A percentile compares a stretch with the other conserved stretches of the same genome.
phyloP scores from a whole-genome alignment of 2,329 filamentous ascomycete species.

The Teratosphaeria epicoccoides region DNA sequence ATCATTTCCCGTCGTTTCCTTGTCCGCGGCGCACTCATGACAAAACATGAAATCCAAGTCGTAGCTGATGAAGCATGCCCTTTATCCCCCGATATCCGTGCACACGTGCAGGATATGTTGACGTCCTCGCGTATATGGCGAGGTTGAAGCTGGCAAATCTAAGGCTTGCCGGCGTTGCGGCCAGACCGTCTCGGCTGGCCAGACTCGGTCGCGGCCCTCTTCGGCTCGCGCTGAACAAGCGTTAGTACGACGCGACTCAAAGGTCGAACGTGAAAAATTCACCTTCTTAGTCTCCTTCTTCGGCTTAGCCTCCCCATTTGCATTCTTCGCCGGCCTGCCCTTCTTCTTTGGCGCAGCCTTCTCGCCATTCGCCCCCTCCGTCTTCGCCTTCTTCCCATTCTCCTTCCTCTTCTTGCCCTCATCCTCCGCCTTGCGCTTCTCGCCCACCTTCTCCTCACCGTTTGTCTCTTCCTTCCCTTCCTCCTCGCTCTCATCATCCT shows the following conservation, averaged over 20 bases:
- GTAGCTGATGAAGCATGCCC: not conserved
- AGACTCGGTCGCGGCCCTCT: conserved; percentile 39
- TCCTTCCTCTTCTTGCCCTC: conserved; percentile 16
- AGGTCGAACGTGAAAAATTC: not conserved
- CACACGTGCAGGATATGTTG: not conserved
- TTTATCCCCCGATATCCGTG: not conserved
- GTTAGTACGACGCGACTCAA: not conserved
- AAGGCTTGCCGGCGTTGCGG: conserved; percentile 26
- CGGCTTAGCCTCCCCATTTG: conserved; percentile 16
- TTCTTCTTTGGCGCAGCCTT: conserved; percentile 30
- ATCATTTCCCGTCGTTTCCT: not conserved
- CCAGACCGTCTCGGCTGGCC: conserved; percentile 39
- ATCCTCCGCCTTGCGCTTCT: conserved; percentile 22
- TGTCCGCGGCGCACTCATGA: not conserved
- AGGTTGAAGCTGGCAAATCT: not conserved
- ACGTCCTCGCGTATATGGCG: not conserved
- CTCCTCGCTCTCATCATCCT: conserved; percentile 12
- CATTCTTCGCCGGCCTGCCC: conserved; percentile 33
- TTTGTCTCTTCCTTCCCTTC: conserved; percentile 13
- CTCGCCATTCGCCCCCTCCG: conserved; percentile 24
- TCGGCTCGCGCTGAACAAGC: conserved; percentile 29
- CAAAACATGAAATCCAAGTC: not conserved
- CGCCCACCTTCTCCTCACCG: conserved; percentile 20
- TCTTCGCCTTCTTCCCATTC: conserved; percentile 22
- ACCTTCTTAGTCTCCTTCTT: conserved; percentile 32